These are phyloP conservation scores for Cystobasidium onofrii DNA, from an alignment of 768 basidiomycete genomes.

Conservation along the genomic window DNA sequence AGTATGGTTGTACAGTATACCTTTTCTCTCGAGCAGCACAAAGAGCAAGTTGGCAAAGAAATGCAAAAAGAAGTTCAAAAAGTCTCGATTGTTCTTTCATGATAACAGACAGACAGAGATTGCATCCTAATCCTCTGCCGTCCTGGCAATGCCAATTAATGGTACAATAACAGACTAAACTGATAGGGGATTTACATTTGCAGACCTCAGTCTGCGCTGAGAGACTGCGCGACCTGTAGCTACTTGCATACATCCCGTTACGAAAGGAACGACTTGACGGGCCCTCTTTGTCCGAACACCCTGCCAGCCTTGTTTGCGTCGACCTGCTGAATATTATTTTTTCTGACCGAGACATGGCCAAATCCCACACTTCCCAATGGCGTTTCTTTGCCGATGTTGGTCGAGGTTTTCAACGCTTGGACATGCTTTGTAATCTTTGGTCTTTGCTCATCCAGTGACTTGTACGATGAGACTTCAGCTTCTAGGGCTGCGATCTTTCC, in stretches of 20 bases:
- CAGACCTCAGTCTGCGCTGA: too few relatives aligned
- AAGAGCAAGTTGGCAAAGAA: background rate
- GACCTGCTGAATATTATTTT: background rate
- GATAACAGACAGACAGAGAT: background rate
- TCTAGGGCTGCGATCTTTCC: conserved; percentile 3
- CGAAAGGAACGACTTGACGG: background rate
- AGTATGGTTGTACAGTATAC: background rate
- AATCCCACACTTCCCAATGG: background rate
- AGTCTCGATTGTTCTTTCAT: background rate
- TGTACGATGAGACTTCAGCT: conserved; percentile 2
- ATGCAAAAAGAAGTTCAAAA: background rate
- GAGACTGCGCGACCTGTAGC: too few relatives aligned
- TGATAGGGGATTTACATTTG: too few relatives aligned
- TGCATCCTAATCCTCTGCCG: too few relatives aligned
- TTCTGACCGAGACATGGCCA: background rate
- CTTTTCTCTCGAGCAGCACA: background rate
- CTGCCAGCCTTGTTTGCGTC: background rate
- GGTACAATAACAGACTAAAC: background rate
- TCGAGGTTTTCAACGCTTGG: background rate
- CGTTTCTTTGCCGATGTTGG: background rate
- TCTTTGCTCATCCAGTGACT: background rate
- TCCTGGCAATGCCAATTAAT: background rate
- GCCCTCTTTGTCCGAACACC: background rate
- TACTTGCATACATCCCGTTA: background rate
- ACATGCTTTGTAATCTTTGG: conserved; percentile 1